Percentiles rank a stretch among this genome's conserved stretches.
These are phyloP conservation scores for Tieghemiomyces parasiticus DNA, from an alignment of 192 early-diverging fungal genomes.

Conservation along the genomic window DNA sequence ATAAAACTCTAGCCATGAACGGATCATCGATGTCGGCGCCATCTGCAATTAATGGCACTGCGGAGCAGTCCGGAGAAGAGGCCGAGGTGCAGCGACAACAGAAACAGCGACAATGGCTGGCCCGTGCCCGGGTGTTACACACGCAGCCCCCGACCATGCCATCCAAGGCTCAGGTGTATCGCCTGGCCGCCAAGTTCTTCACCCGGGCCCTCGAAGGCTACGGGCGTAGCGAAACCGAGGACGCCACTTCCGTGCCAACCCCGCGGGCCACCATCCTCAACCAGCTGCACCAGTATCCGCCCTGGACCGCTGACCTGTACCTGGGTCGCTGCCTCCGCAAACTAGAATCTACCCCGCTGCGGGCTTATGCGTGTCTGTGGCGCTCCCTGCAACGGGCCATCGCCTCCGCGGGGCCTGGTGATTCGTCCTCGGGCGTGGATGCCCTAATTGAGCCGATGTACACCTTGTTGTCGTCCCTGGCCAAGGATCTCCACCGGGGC, in stretches of 20 bases:
- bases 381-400: neutral
- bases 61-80: too few species aligned
- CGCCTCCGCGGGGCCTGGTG: neutral
- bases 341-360: neutral
- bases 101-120: neutral
- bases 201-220: neutral
- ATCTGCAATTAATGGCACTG: too few species aligned
- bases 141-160: too few species aligned
- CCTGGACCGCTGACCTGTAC: neutral
- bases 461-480: slow-evolving; percentile 2
- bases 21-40: too few species aligned
- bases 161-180: neutral
- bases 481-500: slow-evolving; percentile 5
- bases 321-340: slow-evolving; percentile 5
- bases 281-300: neutral
- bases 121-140: too few species aligned
- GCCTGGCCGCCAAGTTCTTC: neutral
- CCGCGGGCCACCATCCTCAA: neutral
- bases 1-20: too few species aligned
- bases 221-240: neutral
- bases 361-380: slow-evolving; percentile 1
- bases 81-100: neutral
- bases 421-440: neutral
- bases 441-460: neutral
- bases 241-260: neutral